Base-by-base conservation (phyloP, 805 yeast genomes). In the Kluyveromyces lactis region DNA sequence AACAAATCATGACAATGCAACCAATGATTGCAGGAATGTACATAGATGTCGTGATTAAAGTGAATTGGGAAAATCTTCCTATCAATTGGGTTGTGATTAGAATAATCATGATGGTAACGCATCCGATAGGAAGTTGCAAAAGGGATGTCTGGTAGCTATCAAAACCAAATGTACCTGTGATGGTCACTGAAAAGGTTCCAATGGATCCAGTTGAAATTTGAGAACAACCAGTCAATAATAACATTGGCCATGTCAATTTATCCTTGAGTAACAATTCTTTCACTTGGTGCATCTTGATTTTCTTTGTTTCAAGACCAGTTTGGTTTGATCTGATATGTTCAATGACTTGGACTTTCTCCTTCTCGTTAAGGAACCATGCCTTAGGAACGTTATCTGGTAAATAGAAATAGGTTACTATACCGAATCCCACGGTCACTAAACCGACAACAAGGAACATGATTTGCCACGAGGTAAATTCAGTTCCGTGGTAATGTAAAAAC, bases 391-490 rank as follows among this genome's bases (percentile, higher is more conserved):
- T 74, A 48, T 74, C 71, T 1, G 84, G 84, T 31, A 76, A 56
- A 21, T 62, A 51, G 18, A 71, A 49, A 32, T 62, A 59, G 8
- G 72, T 66, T 1, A 62, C 27, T 1, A 70, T 30, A 4, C 82
- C 82, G 54, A 73, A 74, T 2, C 58, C 33, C 2, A 73, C 56
- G 3, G 82, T 77, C 12, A 74, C 50, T 2, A 72, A 36, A 7
- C 84, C 84, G 51, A 77, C 71, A 3, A 73, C 68, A 13, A 77
- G 50, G 53, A 75, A 77, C 58, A 76, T 68, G 34, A 77, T 73
- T 55, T 75, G 79, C 82, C 82, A 77, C n/a, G 79, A 69, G 18
- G 65, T 54, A 40, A 75, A 64, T 2, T 42, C 38, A 11, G 66
- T 62, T 21, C 62, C 63, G 33, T 57, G 53, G 17, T 76, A 68